Conservation (phyloP, 495 filamentous ascomycete species). For the Aspergillus diversus region DNA sequence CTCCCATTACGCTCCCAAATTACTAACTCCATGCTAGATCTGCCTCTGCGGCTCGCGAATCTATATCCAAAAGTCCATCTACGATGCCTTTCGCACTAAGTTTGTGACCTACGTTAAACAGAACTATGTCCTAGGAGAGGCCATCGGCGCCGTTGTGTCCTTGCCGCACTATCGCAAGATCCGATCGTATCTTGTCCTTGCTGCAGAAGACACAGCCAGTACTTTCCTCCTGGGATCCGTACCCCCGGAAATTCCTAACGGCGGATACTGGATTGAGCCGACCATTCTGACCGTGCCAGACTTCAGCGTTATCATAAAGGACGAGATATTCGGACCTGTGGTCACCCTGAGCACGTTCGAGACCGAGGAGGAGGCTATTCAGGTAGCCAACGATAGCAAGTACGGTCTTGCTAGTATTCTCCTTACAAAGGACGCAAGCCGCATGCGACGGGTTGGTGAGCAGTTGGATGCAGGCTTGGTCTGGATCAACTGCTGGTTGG, state of each 20-base stretch:
- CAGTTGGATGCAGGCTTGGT: slow-evolving; percentile 27
- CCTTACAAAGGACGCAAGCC: slow-evolving; percentile 22
- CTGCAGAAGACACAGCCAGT: slow-evolving; percentile 14
- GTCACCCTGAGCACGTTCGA: slow-evolving; percentile 54
- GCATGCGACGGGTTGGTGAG: slow-evolving; percentile 24
- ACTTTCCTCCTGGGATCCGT: slow-evolving; percentile 20
- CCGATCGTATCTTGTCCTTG: slow-evolving; percentile 22
- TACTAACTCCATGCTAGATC: slow-evolving; percentile 12
- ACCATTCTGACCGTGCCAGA: slow-evolving; percentile 45
- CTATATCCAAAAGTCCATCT: slow-evolving; percentile 52
- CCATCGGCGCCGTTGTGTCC: slow-evolving; percentile 27
- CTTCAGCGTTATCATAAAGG: slow-evolving; percentile 36
- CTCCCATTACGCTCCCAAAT: neutral
- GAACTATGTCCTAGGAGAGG: slow-evolving; percentile 18
- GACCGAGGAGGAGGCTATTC: slow-evolving; percentile 55
- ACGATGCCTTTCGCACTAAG: slow-evolving; percentile 11
- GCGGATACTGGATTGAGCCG: slow-evolving; percentile 49
- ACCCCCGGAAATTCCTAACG: slow-evolving; percentile 19
- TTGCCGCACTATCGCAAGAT: slow-evolving; percentile 11
- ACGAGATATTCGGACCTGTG: slow-evolving; percentile 61
- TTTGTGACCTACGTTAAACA: slow-evolving; percentile 22
- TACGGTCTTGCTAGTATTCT: slow-evolving; percentile 38
- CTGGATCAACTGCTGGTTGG: slow-evolving; percentile 23
- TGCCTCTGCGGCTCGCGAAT: slow-evolving; percentile 53
- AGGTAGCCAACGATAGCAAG: slow-evolving; percentile 52